These are phyloP conservation scores for Penicillium sp. DNA, from an alignment of 2,329 filamentous ascomycete species.

Conservation along the genomic window DNA sequence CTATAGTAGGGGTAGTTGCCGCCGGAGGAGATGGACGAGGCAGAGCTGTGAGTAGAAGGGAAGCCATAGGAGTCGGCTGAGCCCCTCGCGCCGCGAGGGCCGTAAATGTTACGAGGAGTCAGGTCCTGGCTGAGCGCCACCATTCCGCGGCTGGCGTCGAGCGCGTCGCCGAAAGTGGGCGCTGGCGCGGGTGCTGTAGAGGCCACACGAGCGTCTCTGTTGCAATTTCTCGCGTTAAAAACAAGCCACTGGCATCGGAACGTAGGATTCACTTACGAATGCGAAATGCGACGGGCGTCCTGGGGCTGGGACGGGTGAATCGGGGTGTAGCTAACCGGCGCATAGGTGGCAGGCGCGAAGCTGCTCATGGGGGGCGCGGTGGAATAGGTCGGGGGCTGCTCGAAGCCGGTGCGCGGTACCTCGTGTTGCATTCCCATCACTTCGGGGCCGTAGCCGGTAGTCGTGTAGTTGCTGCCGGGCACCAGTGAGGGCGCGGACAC, in stretches of 20 bases:
- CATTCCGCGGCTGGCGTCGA: conserved; percentile 93
- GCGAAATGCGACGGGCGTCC: conserved; percentile 69
- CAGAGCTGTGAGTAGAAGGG: conserved; percentile 81
- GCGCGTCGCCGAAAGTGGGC: conserved; percentile 78
- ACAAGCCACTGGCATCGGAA: background rate
- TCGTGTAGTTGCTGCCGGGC: conserved; percentile 64
- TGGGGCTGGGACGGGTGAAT: conserved; percentile 54
- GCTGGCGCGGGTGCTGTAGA: conserved; percentile 52
- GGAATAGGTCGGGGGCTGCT: conserved; percentile 66
- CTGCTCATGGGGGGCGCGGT: conserved; percentile 68
- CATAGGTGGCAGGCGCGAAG: conserved; percentile 70
- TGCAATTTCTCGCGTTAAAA: background rate
- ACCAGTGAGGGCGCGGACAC: conserved; percentile 72
- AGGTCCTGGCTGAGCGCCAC: conserved; percentile 90
- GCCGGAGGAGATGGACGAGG: conserved; percentile 85
- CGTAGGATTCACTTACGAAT: conserved; percentile 66
- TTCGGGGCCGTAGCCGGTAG: conserved; percentile 62
- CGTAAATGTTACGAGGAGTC: conserved; percentile 87
- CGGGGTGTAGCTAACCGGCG: conserved; percentile 71
- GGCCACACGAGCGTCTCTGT: conserved; percentile 36
- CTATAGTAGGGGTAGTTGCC: conserved; percentile 84
- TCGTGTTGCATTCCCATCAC: conserved; percentile 73
- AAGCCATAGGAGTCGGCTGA: conserved; percentile 90
- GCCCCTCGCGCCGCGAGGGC: conserved; percentile 63
- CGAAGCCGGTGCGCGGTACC: conserved; percentile 71